Percentiles rank a stretch among this genome's conserved stretches.
phyloP scores from a whole-genome alignment of 2,329 filamentous ascomycete genomes.

The Xylaria sp. region DNA sequence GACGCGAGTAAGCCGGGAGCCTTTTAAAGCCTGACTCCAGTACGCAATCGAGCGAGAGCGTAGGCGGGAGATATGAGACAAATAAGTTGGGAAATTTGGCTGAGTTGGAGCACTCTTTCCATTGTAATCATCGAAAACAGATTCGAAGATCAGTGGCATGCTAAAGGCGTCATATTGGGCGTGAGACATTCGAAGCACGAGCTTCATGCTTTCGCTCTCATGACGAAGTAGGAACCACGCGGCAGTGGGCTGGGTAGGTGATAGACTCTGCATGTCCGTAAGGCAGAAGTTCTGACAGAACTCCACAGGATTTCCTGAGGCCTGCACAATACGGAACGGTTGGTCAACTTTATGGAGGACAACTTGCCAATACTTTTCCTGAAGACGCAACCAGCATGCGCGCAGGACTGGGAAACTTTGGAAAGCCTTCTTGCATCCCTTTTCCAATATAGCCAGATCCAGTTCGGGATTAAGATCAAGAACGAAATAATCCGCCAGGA shows the following conservation, averaged over 20 bases:
- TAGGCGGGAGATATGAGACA: conserved; percentile 6
- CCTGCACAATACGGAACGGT: neutral
- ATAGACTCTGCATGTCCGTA: neutral
- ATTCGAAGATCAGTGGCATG: conserved; percentile 8
- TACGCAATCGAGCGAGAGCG: neutral
- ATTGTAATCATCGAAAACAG: conserved; percentile 6
- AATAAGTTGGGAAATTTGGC: neutral
- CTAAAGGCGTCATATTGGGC: conserved; percentile 16
- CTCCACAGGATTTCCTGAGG: neutral
- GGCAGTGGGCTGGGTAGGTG: conserved; percentile 3
- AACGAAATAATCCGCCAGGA: conserved; percentile 6
- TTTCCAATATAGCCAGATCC: conserved; percentile 2
- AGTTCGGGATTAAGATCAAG: neutral
- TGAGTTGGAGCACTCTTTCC: neutral
- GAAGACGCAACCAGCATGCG: conserved; percentile 5
- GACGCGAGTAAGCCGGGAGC: neutral
- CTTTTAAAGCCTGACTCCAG: conserved; percentile 6
- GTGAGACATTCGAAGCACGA: conserved; percentile 7
- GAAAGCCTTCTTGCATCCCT: neutral
- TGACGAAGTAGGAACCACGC: conserved; percentile 5
- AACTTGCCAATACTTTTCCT: conserved; percentile 3
- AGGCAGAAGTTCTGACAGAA: conserved; percentile 6
- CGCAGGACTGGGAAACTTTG: conserved; percentile 7
- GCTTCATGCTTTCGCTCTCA: neutral
- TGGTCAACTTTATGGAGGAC: neutral